Base-by-base conservation (phyloP, 192 early-diverging fungal genomes). In the Oehlia diaphana region DNA sequence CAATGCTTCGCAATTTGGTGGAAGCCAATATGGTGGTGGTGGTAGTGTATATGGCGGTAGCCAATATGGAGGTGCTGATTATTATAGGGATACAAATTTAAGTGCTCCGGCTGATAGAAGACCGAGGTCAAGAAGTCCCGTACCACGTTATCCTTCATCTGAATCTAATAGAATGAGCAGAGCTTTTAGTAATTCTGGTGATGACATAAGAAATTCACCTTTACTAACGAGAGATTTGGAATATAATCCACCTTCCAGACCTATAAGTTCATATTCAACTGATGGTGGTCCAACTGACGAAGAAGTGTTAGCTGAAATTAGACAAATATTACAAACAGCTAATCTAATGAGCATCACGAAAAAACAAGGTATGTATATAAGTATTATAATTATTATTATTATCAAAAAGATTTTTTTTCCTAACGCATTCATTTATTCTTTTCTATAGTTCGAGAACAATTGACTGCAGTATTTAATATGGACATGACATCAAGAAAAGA, bases 291-390 rank as follows among this genome's bases (percentile, higher is more conserved):
- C 92, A 31, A 83, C 91, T 2, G 92, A 96, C 76, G 91, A 92
- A 39, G 90, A 95, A 76, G 84, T 95, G 63, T 82, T 91, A 4
- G 77, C 79, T 42, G 88, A 92, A 79, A 92, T 95, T 50, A 87
- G 88, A 74, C 92, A 93, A 79, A 94, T 98, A 42, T 89, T 99
- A 28, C 83, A 91, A 16, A 94, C 93, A 0, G 95, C 95, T 10
- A 93, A 99, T 80, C 83, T 99, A 74, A 98, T 98, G 97, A 94
- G 93, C n/a, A 93, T 99, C 68, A 99, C 98, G 63, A 98, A 99
- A 90, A 98, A 98, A 86, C 94, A 95, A 89, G 90, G 88, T 89
- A 89, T 71, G 63, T 35, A 31, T 35, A 31, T 5, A 10, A 12
- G 13, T 26, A 28, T 74, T 49, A 28, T 31, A 1, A 19, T 58